Conservation (phyloP, 2,329 filamentous ascomycete genomes). For the Penicillium corylophilum region DNA sequence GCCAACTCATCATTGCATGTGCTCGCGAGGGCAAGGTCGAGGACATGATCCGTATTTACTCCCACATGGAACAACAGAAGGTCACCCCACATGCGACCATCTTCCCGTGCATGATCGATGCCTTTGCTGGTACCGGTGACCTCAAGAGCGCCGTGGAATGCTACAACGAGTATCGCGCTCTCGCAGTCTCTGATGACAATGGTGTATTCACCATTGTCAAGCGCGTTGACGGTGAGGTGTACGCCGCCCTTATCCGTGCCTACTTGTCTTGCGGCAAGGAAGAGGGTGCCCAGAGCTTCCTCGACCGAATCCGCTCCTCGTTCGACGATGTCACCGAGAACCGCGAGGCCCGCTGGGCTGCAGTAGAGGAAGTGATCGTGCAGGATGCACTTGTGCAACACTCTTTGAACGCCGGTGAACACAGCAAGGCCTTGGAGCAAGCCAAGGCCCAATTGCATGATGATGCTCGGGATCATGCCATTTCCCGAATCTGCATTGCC, state of each 20-base stretch:
- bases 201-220: conserved; percentile 67
- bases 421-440: conserved; percentile 71
- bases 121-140: conserved; percentile 79
- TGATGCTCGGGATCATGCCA: conserved; percentile 59
- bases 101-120: conserved; percentile 93
- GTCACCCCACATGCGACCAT: conserved; percentile 74
- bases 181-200: conserved; percentile 81
- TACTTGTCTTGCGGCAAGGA: conserved; percentile 80
- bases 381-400: conserved; percentile 75
- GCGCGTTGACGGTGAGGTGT: conserved; percentile 78
- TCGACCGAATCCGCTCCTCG: conserved; percentile 69
- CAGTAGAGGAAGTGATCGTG: conserved; percentile 71
- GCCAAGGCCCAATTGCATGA: conserved; percentile 61
- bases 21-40: conserved; percentile 76
- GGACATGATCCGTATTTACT: conserved; percentile 87
- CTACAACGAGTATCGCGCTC: conserved; percentile 88
- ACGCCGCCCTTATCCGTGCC: conserved; percentile 86
- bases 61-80: conserved; percentile 81
- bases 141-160: conserved; percentile 85
- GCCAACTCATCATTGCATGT: conserved; percentile 81
- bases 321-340: conserved; percentile 48
- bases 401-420: conserved; percentile 67
- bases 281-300: conserved; percentile 80
- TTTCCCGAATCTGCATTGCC: conserved; percentile 70
- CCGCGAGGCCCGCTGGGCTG: conserved; percentile 58